Evolutionary conservation across 495 filamentous ascomycete genomes (phyloP).

Genomic region (Penicillium paradoxum): DNA sequence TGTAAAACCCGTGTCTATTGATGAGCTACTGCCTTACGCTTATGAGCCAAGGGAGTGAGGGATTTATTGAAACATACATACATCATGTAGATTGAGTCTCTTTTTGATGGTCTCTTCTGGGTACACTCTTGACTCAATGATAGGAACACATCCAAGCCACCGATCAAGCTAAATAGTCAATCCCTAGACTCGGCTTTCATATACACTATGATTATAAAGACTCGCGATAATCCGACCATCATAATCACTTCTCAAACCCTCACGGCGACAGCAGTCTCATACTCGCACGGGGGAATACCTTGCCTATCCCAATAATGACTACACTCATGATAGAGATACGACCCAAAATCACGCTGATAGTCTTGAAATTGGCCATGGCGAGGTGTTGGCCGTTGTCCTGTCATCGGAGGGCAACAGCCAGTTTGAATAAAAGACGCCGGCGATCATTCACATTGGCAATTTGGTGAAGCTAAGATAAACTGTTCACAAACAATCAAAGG

Average conservation of each 20-base stretch:
- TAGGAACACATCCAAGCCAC: too few relatives aligned
- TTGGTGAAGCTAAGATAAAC: too few relatives aligned
- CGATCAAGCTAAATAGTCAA: too few relatives aligned
- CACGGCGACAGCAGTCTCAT: constrained; percentile 43
- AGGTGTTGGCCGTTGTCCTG: too few relatives aligned
- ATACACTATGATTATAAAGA: background rate
- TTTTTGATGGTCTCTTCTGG: too few relatives aligned
- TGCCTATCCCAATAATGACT: constrained; percentile 55
- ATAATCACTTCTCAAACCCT: constrained; percentile 51
- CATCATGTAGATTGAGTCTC: background rate
- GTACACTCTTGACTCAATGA: too few relatives aligned
- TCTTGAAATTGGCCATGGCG: too few relatives aligned
- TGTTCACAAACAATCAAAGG: too few relatives aligned
- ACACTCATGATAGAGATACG: constrained; percentile 58
- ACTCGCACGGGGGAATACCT: constrained; percentile 49
- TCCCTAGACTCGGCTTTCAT: background rate
- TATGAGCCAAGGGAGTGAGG: background rate
- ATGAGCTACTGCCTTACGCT: background rate
- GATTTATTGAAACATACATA: background rate
- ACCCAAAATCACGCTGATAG: too few relatives aligned
- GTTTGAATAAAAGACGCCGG: too few relatives aligned
- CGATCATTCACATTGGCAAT: too few relatives aligned
- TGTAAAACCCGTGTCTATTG: background rate
- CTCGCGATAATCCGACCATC: constrained; percentile 33
- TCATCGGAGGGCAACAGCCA: too few relatives aligned